Conservation (phyloP, 345 rosid species). For the Eucalyptus polyanthemos region DNA sequence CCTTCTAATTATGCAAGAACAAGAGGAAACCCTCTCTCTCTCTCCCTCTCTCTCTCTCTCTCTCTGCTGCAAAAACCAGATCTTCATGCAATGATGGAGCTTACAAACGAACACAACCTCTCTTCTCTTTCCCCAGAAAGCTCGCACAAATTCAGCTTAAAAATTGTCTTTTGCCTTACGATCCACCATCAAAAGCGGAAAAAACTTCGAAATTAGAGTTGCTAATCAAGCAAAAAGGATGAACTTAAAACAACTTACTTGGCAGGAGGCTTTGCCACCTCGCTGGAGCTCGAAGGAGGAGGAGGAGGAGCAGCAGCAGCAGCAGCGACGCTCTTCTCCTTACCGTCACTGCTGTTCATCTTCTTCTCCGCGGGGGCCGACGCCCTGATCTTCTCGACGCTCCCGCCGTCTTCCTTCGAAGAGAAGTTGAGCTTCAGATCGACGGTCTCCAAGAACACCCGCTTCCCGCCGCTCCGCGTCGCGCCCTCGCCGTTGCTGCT, state of each 20-base stretch:
- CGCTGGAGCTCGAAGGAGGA: background rate
- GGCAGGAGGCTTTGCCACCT: constrained; percentile 42
- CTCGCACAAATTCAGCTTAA: background rate
- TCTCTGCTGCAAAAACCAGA: background rate
- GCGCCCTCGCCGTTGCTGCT: constrained; percentile 4
- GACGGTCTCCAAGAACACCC: constrained; percentile 59
- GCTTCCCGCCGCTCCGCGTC: constrained; percentile 28
- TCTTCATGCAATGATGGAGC: background rate
- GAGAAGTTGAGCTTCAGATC: constrained; percentile 71
- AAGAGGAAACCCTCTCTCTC: background rate
- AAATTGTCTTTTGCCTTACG: background rate
- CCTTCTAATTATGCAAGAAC: background rate
- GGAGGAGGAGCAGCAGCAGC: no score
- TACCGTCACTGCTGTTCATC: constrained; percentile 10
- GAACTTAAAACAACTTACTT: constrained; percentile 21
- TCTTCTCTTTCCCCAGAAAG: background rate
- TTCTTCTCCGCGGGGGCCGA: background rate
- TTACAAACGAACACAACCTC: background rate
- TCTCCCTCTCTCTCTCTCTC: background rate
- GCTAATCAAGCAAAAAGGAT: background rate
- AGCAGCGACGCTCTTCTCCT: constrained; percentile 4
- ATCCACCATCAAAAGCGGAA: background rate
- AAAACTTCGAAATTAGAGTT: background rate
- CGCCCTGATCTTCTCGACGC: constrained; percentile 4
- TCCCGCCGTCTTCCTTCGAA: constrained; percentile 1